Evolutionary conservation across 805 yeast species (phyloP), one percentile per base, ranked within the genome.

Genomic region (Wickerhamiella lipophila): DNA sequence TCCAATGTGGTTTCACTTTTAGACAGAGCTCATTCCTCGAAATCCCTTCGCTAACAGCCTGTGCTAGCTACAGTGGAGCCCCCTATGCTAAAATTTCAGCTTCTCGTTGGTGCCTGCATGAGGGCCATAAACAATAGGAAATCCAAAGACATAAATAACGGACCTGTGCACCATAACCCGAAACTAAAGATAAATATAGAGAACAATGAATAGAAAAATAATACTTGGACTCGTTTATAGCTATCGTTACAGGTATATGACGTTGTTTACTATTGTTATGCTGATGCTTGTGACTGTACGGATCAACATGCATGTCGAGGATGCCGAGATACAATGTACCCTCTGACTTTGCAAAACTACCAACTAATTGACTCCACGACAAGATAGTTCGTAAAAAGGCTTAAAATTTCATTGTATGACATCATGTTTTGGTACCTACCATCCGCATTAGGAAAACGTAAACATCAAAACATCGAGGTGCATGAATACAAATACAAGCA

Each of bases 401-500:
- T 4, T 32, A 15, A 15, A 32, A n/a, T 32, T 32, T 32, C 38
- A 32, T 32, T 32, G 38, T 32, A 32, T 32, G 38, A 32, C 38
- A 32, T 32, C 38, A 32, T 32, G 32, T 41, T 42, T 15, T 25
- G 29, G 7, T 29, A 6, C 25, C 38, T 9, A 5, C 22, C 47
- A 22, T 44, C 47, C 47, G 16, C n/a, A 44, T 44, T 32, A 16
- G 47, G 47, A 32, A 44, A 32, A 12, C 34, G 32, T 44, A 44
- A 44, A 44, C 47, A 44, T 30, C 46, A 42, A 43, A 44, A n/a
- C 34, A 30, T 35, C 22, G 29, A 34, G 38, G 40, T 35, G 39
- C 41, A 44, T 30, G 38, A 44, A 23, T 42, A 42, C 47, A 44
- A 32, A 44, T 40, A 44, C 46, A 42, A 18, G 21, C 3, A 29